Percentiles rank a stretch among this genome's conserved stretches.
Evolutionary conservation across 257 asterid species (phyloP).

Genomic region (Penstemon newberryi): DNA sequence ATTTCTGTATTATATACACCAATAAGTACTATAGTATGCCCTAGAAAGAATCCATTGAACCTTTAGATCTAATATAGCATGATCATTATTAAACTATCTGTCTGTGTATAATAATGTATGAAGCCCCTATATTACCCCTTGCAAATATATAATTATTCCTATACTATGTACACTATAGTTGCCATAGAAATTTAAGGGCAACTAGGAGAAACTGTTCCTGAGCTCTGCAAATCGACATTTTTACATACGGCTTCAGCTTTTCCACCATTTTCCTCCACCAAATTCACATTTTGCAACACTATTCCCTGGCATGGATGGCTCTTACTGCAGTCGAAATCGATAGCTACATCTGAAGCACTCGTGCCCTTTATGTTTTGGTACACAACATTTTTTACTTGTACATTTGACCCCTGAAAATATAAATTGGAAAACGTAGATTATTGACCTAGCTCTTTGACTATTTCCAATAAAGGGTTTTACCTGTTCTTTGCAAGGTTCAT

Average conservation of each 20-base stretch:
- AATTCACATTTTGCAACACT: conserved; percentile 52
- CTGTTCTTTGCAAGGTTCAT: conserved; percentile 56
- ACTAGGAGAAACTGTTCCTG: conserved; percentile 51
- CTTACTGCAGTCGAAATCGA: conserved; percentile 56
- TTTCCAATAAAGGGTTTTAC: conserved; percentile 16
- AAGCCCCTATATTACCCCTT: too few species aligned
- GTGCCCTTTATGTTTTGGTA: conserved; percentile 70
- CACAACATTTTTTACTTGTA: conserved; percentile 53
- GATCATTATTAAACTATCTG: too few species aligned
- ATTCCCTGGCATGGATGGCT: conserved; percentile 64
- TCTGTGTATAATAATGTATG: too few species aligned
- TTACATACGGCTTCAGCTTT: conserved; percentile 52
- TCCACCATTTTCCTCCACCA: conserved; percentile 35
- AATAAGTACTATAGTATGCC: too few species aligned
- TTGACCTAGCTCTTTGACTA: background rate
- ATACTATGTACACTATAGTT: too few species aligned
- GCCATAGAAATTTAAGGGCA: conserved; percentile 34
- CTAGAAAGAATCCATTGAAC: too few species aligned
- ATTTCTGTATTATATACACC: too few species aligned
- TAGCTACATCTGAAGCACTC: conserved; percentile 56
- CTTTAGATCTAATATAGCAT: too few species aligned
- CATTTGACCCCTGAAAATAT: conserved; percentile 47
- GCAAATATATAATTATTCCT: too few species aligned
- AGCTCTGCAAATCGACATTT: conserved; percentile 38
- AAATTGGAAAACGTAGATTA: background rate